These are phyloP conservation scores for Hericium erinaceus DNA, from an alignment of 768 basidiomycete genomes.

Conservation along the genomic window DNA sequence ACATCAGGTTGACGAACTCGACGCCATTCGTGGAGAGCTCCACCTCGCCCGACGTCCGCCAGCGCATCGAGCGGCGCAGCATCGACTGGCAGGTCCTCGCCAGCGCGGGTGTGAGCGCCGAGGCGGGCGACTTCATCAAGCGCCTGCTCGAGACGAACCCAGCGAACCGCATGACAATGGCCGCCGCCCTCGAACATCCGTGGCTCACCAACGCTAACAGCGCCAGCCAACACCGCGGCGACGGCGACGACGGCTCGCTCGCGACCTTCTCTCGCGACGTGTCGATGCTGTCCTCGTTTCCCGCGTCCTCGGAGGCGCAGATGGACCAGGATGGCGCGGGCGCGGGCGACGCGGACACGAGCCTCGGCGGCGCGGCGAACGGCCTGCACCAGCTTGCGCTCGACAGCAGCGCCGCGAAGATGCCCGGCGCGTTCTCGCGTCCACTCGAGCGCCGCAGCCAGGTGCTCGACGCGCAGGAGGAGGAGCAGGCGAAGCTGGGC, in stretches of 20 bases:
- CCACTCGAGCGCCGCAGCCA: constrained; percentile 7
- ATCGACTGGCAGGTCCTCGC: constrained; percentile 7
- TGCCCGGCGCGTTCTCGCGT: constrained; percentile 1
- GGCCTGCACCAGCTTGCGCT: neutral
- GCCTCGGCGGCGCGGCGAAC: neutral
- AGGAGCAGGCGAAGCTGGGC: neutral
- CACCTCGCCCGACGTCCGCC: neutral
- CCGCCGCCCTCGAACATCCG: constrained; percentile 57
- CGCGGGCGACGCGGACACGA: neutral
- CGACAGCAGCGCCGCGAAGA: neutral
- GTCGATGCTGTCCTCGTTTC: constrained; percentile 10
- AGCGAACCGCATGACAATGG: constrained; percentile 56
- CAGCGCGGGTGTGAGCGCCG: constrained; percentile 15
- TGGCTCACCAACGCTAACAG: constrained; percentile 44
- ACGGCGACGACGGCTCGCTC: neutral
- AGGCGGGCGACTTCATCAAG: constrained; percentile 60
- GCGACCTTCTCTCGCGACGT: neutral
- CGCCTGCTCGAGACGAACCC: constrained; percentile 61
- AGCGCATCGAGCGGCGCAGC: constrained; percentile 9
- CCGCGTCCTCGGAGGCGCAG: neutral
- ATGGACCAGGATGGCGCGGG: neutral
- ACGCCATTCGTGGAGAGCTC: constrained; percentile 8
- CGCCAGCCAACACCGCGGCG: neutral
- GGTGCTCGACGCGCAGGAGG: constrained; percentile 10
- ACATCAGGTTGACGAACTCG: neutral